These are phyloP conservation scores for Ogataea populi-albae DNA, from an alignment of 805 yeast genomes.

Conservation along the genomic window DNA sequence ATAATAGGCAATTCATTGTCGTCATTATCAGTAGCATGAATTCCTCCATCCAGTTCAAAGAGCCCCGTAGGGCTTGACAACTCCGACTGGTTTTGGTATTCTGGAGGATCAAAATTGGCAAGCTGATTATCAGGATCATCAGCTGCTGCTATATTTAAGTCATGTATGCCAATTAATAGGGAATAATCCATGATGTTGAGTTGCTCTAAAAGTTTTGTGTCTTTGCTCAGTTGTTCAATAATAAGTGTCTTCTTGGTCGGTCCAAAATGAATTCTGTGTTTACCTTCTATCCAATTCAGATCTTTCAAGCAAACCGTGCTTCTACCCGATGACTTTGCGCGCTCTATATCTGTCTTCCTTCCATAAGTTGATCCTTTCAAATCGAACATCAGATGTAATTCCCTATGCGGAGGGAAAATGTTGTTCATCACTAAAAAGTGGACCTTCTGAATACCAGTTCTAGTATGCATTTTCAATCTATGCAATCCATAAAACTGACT, in stretches of 20 bases:
- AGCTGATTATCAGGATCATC: slow-evolving; percentile 25
- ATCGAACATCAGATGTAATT: slow-evolving; percentile 82
- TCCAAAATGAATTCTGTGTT: slow-evolving; percentile 69
- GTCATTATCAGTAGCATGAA: slow-evolving; percentile 63
- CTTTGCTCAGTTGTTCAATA: slow-evolving; percentile 67
- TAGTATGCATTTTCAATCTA: slow-evolving; percentile 82
- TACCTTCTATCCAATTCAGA: slow-evolving; percentile 75
- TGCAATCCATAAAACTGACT: slow-evolving; percentile 97
- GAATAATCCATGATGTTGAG: slow-evolving; percentile 96
- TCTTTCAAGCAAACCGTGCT: slow-evolving; percentile 68
- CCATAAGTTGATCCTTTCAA: slow-evolving; percentile 93
- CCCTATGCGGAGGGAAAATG: slow-evolving; percentile 89
- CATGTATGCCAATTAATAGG: slow-evolving; percentile 82
- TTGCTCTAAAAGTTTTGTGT: slow-evolving; percentile 66
- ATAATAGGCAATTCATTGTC: slow-evolving; percentile 63
- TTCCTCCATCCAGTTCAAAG: slow-evolving; percentile 65
- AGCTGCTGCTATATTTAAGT: slow-evolving; percentile 54
- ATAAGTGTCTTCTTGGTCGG: slow-evolving; percentile 61
- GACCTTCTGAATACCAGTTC: slow-evolving; percentile 57
- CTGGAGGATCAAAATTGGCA: slow-evolving; percentile 25
- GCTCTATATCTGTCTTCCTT: slow-evolving; percentile 48
- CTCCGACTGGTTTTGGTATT: slow-evolving; percentile 13
- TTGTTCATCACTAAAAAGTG: slow-evolving; percentile 97
- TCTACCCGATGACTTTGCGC: slow-evolving; percentile 27
- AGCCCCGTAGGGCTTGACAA: slow-evolving; percentile 16